A percentile compares a stretch with the other conserved stretches of the same genome.
These are phyloP conservation scores for Geotrichum citri-aurantii DNA, from an alignment of 1,139 yeast genomes.

Conservation along the genomic window DNA sequence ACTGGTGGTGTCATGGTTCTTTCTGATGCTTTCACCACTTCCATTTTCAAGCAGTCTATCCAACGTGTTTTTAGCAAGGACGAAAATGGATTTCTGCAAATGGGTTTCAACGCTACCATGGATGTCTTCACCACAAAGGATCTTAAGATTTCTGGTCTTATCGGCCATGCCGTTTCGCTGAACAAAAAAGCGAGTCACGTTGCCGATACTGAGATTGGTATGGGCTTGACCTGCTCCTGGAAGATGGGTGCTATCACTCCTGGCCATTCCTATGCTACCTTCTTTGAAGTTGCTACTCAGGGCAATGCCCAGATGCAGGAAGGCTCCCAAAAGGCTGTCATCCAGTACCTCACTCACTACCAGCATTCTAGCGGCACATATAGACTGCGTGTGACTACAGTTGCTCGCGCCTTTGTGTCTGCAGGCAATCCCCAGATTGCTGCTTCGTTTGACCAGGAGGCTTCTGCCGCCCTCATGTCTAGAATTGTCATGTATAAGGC, in stretches of 20 bases:
- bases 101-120: slow-evolving; percentile 68
- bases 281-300: slow-evolving; percentile 65
- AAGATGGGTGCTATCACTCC: slow-evolving; percentile 79
- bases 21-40: slow-evolving; percentile 89
- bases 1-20: slow-evolving; percentile 88
- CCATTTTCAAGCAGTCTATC: slow-evolving; percentile 88
- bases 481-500: slow-evolving; percentile 48
- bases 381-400: slow-evolving; percentile 44
- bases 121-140: slow-evolving; percentile 82
- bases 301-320: slow-evolving; percentile 60
- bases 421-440: slow-evolving; percentile 28
- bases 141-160: slow-evolving; percentile 79
- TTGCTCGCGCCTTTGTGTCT: slow-evolving; percentile 27
- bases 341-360: slow-evolving; percentile 68
- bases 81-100: slow-evolving; percentile 64
- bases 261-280: slow-evolving; percentile 76
- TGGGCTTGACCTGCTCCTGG: slow-evolving; percentile 89
- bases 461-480: slow-evolving; percentile 59
- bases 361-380: slow-evolving; percentile 47
- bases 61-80: slow-evolving; percentile 77
- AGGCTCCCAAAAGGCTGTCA: slow-evolving; percentile 34
- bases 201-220: slow-evolving; percentile 88
- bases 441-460: slow-evolving; percentile 59
- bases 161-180: slow-evolving; percentile 63
- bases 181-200: slow-evolving; percentile 50